phyloP scores from a whole-genome alignment of 2,329 filamentous ascomycete genomes.

The Aspergillus tamarii region DNA sequence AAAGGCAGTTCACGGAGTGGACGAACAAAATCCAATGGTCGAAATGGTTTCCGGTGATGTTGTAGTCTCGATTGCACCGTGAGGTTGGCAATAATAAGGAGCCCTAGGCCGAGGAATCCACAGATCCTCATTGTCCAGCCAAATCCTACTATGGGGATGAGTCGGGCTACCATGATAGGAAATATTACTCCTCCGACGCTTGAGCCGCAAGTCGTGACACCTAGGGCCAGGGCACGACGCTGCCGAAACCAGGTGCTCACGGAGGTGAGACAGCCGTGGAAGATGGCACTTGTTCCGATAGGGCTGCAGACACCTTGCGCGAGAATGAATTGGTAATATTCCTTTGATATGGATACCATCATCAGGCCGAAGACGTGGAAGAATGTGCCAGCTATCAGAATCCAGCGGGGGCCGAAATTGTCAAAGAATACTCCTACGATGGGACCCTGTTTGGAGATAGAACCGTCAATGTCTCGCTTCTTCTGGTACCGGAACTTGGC shows the following conservation, averaged over 20 bases:
- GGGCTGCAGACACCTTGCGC: slow-evolving; percentile 56
- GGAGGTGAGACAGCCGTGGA: slow-evolving; percentile 23
- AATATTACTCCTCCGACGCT: slow-evolving; percentile 60
- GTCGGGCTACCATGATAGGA: slow-evolving; percentile 54
- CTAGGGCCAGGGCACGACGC: slow-evolving; percentile 54
- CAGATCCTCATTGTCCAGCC: slow-evolving; percentile 5
- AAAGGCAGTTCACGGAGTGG: slow-evolving; percentile 30
- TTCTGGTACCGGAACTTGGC: background rate
- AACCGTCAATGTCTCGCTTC: slow-evolving; percentile 27
- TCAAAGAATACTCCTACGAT: slow-evolving; percentile 65
- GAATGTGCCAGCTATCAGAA: slow-evolving; percentile 54
- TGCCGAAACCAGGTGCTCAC: slow-evolving; percentile 55
- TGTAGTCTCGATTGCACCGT: slow-evolving; percentile 27
- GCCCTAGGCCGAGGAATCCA: background rate
- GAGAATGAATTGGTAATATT: slow-evolving; percentile 59
- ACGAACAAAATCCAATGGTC: slow-evolving; percentile 22
- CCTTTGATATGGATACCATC: slow-evolving; percentile 54
- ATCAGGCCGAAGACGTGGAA: slow-evolving; percentile 59
- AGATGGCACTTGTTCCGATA: slow-evolving; percentile 41
- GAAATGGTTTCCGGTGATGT: background rate
- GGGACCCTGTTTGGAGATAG: slow-evolving; percentile 4
- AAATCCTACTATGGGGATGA: slow-evolving; percentile 1
- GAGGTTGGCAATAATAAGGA: slow-evolving; percentile 50
- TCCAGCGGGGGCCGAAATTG: slow-evolving; percentile 60
- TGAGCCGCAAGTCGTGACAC: slow-evolving; percentile 56